Conservation (phyloP, 768 basidiomycete genomes). For the Suillus subaureus region DNA sequence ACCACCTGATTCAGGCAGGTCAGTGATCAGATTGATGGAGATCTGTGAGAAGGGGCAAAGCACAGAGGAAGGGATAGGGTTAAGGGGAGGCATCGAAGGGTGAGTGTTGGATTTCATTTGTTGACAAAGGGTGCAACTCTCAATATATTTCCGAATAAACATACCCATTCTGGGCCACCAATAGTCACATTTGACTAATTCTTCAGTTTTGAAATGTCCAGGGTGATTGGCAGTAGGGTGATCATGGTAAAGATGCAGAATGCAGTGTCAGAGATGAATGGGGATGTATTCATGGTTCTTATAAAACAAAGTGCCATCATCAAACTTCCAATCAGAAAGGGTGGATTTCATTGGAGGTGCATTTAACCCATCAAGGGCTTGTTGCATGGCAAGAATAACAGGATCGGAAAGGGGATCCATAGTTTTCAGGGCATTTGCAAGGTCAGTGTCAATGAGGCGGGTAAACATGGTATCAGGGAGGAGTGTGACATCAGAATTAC, state of each 20-base stretch:
- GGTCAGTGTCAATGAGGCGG: too few relatives aligned
- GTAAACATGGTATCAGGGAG: too few relatives aligned
- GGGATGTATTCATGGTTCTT: too few relatives aligned
- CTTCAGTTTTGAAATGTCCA: neutral
- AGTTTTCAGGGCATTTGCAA: too few relatives aligned
- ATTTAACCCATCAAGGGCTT: neutral
- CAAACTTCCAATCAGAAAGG: neutral
- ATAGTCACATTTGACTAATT: neutral
- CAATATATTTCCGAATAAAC: neutral
- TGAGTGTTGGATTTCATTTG: neutral
- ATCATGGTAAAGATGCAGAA: too few relatives aligned
- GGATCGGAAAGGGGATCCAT: neutral
- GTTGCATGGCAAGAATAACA: neutral
- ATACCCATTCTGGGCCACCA: neutral
- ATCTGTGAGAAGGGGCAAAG: neutral
- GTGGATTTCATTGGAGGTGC: neutral
- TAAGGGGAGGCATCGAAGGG: neutral
- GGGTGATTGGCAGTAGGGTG: too few relatives aligned
- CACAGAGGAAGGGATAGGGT: neutral
- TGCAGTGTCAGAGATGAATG: too few relatives aligned
- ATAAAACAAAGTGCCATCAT: neutral
- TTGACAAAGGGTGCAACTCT: too few relatives aligned
- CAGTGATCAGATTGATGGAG: neutral
- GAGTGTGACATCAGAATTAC: too few relatives aligned
- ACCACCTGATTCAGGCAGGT: neutral